A percentile compares a stretch with the other conserved stretches of the same genome.
phyloP scores from a whole-genome alignment of 306 rosid species.

The Sechiopsis laciniata region DNA sequence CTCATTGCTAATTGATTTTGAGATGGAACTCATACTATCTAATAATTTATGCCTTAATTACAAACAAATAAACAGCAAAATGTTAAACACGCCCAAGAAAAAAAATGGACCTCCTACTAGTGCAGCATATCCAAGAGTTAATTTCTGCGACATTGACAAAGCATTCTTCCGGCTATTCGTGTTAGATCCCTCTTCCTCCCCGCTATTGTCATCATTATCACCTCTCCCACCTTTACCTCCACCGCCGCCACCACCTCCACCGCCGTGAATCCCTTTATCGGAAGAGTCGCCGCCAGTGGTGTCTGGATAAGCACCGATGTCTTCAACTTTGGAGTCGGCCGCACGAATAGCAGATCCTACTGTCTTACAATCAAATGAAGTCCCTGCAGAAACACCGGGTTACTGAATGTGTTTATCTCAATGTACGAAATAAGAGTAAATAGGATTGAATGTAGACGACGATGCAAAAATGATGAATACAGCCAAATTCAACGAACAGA shows the following conservation, averaged over 20 bases:
- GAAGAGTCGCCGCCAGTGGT: conserved; percentile 14
- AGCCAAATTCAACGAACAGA: neutral
- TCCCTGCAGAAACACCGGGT: neutral
- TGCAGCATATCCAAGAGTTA: conserved; percentile 84
- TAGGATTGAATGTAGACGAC: neutral
- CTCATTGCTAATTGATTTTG: no score
- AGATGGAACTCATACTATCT: no score
- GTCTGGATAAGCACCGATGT: conserved; percentile 10
- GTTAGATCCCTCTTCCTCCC: conserved; percentile 49
- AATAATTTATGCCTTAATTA: neutral
- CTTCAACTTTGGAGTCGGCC: conserved; percentile 18
- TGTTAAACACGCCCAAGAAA: neutral
- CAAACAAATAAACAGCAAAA: neutral
- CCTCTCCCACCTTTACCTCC: conserved; percentile 36
- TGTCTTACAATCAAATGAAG: neutral
- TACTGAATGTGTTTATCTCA: neutral
- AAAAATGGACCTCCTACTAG: conserved; percentile 68
- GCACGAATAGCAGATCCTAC: conserved; percentile 6
- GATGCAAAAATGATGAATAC: neutral
- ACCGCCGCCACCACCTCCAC: conserved; percentile 38
- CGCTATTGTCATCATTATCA: conserved; percentile 32
- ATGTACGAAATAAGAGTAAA: neutral
- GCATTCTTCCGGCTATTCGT: conserved; percentile 38
- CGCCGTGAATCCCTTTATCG: conserved; percentile 32
- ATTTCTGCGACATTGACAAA: conserved; percentile 84